A percentile compares a stretch with the other conserved stretches of the same genome.
Evolutionary conservation across 2,329 filamentous ascomycete species (phyloP).

Genomic region (Harringtonia aguacate): DNA sequence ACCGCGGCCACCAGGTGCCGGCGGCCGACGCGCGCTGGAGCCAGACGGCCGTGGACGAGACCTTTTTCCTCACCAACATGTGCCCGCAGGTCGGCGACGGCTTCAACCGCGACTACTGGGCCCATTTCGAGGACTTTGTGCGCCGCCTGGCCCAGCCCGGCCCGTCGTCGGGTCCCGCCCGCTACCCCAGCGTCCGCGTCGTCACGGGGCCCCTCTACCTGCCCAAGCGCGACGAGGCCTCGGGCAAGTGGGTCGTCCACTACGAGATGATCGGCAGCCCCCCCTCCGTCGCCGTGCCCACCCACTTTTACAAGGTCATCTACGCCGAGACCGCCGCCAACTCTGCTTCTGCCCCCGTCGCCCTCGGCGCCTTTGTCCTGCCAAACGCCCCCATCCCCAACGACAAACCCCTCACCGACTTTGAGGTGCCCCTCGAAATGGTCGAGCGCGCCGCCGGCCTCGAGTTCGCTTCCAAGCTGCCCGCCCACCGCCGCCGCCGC

Average conservation of each 20-base stretch:
- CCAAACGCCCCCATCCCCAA: conserved; percentile 87
- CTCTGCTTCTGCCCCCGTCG: conserved; percentile 64
- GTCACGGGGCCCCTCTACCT: conserved; percentile 93
- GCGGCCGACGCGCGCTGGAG: conserved; percentile 95
- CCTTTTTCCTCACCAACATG: conserved; percentile 92
- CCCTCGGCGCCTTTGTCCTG: conserved; percentile 86
- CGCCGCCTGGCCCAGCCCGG: conserved; percentile 61
- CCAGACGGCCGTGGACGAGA: conserved; percentile 88
- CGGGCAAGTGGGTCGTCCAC: conserved; percentile 89
- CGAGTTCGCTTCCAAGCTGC: conserved; percentile 78
- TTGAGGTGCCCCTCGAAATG: conserved; percentile 88
- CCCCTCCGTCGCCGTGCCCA: conserved; percentile 90
- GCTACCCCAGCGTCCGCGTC: conserved; percentile 79
- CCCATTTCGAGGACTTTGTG: conserved; percentile 97
- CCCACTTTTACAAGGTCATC: conserved; percentile 99
- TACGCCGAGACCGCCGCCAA: conserved; percentile 70
- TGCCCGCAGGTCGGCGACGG: conserved; percentile 96
- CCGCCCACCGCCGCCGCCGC: conserved; percentile 59
- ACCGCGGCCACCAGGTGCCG: conserved; percentile 93
- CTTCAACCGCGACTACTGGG: conserved; percentile 99
- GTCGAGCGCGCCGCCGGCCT: conserved; percentile 87
- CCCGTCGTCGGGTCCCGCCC: too few relatives aligned
- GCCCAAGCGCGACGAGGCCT: conserved; percentile 66
- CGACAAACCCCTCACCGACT: conserved; percentile 75
- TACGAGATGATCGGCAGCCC: conserved; percentile 95